Evolutionary conservation across 306 rosid species (phyloP).

Genomic region (Rubus idaeus): DNA sequence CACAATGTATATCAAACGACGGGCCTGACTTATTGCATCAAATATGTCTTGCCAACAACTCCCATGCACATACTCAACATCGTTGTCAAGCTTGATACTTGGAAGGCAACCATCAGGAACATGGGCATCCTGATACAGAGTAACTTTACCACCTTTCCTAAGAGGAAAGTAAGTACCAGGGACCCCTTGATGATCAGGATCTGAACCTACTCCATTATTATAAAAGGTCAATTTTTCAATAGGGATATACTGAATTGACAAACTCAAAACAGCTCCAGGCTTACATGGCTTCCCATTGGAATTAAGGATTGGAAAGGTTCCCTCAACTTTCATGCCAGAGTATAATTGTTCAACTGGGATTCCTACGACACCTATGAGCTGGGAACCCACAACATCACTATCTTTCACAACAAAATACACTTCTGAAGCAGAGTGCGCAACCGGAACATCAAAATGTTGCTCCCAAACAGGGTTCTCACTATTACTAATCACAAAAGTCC

Average conservation of each 20-base stretch:
- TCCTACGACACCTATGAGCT: conserved; percentile 68
- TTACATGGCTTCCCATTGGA: conserved; percentile 61
- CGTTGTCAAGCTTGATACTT: conserved; percentile 43
- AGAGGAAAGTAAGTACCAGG: conserved; percentile 74
- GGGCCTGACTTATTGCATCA: conserved; percentile 68
- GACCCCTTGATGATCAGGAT: conserved; percentile 58
- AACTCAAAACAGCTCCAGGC: conserved; percentile 53
- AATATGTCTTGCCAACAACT: conserved; percentile 75
- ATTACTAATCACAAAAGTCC: conserved; percentile 72
- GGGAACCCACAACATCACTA: conserved; percentile 68
- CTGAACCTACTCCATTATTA: conserved; percentile 42
- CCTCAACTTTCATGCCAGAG: conserved; percentile 52
- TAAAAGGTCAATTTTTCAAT: conserved; percentile 43
- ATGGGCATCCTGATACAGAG: conserved; percentile 91
- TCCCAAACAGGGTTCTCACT: conserved; percentile 76
- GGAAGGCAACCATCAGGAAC: conserved; percentile 58
- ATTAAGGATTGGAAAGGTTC: conserved; percentile 56
- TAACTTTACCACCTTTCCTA: conserved; percentile 70
- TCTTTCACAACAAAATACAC: conserved; percentile 79
- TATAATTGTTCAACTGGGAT: conserved; percentile 58
- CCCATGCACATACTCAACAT: conserved; percentile 45
- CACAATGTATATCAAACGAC: conserved; percentile 64
- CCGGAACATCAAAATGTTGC: conserved; percentile 74
- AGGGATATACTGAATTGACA: conserved; percentile 68
- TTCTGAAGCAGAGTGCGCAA: conserved; percentile 77